A percentile compares a stretch with the other conserved stretches of the same genome.
Evolutionary conservation across 192 early-diverging fungal genomes (phyloP).

Genomic region (Backusella psychrophila): DNA sequence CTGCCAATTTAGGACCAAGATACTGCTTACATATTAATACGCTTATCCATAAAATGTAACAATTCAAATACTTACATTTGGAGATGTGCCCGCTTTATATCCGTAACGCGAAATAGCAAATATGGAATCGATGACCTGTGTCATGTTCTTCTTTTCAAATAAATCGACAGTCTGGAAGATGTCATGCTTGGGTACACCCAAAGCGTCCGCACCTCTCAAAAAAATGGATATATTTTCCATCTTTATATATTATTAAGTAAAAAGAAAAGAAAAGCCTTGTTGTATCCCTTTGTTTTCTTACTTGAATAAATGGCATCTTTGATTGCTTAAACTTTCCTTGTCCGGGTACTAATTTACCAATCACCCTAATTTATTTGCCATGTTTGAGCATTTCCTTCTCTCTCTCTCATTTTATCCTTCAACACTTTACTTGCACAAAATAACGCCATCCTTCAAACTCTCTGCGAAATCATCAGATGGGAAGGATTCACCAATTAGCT

Average conservation of each 20-base stretch:
- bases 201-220: constrained; percentile 52
- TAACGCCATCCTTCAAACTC: constrained; percentile 70
- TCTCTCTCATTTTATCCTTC: not conserved
- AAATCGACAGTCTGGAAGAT: constrained; percentile 84
- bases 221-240: constrained; percentile 87
- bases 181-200: constrained; percentile 71
- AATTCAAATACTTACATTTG: constrained; percentile 33
- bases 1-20: constrained; percentile 74
- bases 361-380: constrained; percentile 40
- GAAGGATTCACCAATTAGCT: constrained; percentile 53
- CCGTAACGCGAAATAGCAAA: constrained; percentile 74
- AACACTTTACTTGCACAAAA: constrained; percentile 67
- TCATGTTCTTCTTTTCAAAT: constrained; percentile 73
- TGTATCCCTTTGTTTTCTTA: constrained; percentile 14
- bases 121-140: constrained; percentile 62
- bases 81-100: constrained; percentile 49
- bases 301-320: constrained; percentile 75
- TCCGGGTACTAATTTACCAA: constrained; percentile 50
- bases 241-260: constrained; percentile 23
- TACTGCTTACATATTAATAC: constrained; percentile 16
- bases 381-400: not conserved
- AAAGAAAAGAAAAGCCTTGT: not conserved
- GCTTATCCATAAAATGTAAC: not conserved
- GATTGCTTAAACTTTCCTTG: constrained; percentile 59
- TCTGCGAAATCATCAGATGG: constrained; percentile 57